Evolutionary conservation across 345 rosid species (phyloP), one percentile per base, ranked within the genome.

Genomic region (Arabidopsis thaliana): DNA sequence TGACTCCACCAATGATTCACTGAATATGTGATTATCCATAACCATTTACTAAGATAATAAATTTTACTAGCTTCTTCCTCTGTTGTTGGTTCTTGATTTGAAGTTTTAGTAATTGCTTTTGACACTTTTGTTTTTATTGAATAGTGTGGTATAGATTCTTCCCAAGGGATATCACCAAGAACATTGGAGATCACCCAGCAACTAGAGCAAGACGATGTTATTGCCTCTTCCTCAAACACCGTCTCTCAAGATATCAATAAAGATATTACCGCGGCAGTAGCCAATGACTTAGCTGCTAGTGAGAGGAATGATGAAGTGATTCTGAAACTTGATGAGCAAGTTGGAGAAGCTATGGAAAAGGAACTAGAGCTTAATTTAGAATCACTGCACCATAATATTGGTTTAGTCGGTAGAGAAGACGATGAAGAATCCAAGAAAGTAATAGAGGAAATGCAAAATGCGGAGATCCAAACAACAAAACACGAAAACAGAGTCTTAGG

Each of bases 101-200:
- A 61, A 42, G 50, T 52, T 68, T 68, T 52, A 59, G 9, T 48
- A 37, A 37, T 20, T 28, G 24, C 28, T 57, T 49, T 75, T 16
- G 0, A 16, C 20, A 16, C 6, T 59, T 50, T 52, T 16, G 20
- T 16, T 1, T 45, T 32, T 4, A n/a, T 76, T 63, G 45, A 45
- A 70, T 8, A 77, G 80, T 0, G 4, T 1, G 45, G 4, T 38
- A 5, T 2, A 37, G 6, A 12, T 38, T 70, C 71, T 46, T 22
- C 37, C 0, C 52, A 48, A 56, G 32, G 34, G 44, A 60, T 28
- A 61, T 69, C 79, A 24, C 65, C 79, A 42, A 53, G 20, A 46
- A 20, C 52, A 55, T 20, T 56, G 6, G 68, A 70, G n/a, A 38
- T 56, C 37, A 37, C 53, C 59, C 37, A 62, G 37, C 28, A 69